These are phyloP conservation scores for Boletus eberwhitei DNA, from an alignment of 768 basidiomycete species.

Conservation along the genomic window DNA sequence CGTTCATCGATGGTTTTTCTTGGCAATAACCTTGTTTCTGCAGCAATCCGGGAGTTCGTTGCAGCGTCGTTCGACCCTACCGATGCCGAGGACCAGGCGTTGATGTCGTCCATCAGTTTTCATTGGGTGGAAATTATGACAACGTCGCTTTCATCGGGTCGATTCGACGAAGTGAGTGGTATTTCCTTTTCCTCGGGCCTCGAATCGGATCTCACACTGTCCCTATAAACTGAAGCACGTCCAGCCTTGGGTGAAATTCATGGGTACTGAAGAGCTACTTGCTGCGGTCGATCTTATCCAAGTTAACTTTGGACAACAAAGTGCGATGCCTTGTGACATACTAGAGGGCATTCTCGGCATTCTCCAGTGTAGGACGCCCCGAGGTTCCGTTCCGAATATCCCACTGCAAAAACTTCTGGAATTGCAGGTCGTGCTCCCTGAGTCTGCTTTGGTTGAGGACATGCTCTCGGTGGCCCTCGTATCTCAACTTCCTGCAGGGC, in stretches of 20 bases:
- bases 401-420: constrained; percentile 39
- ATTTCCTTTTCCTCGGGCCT: too few relatives aligned
- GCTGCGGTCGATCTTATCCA: constrained; percentile 41
- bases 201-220: background rate
- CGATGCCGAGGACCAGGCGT: constrained; percentile 34
- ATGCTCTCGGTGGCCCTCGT: constrained; percentile 44
- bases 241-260: constrained; percentile 53
- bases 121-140: constrained; percentile 39
- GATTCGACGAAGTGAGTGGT: constrained; percentile 12
- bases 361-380: constrained; percentile 17
- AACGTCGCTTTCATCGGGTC: constrained; percentile 10
- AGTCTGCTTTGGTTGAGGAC: constrained; percentile 41
- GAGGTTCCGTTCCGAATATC: constrained; percentile 6
- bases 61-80: constrained; percentile 35
- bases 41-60: constrained; percentile 46
- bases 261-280: constrained; percentile 41
- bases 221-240: constrained; percentile 12
- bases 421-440: constrained; percentile 34
- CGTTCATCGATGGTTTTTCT: background rate
- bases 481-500: constrained; percentile 30
- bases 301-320: background rate
- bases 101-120: constrained; percentile 39
- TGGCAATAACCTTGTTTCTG: constrained; percentile 1
- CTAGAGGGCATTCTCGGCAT: constrained; percentile 39
- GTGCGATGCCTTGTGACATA: constrained; percentile 15